Conservation (phyloP, 495 filamentous ascomycete genomes). For the Annulohypoxylon stygium region DNA sequence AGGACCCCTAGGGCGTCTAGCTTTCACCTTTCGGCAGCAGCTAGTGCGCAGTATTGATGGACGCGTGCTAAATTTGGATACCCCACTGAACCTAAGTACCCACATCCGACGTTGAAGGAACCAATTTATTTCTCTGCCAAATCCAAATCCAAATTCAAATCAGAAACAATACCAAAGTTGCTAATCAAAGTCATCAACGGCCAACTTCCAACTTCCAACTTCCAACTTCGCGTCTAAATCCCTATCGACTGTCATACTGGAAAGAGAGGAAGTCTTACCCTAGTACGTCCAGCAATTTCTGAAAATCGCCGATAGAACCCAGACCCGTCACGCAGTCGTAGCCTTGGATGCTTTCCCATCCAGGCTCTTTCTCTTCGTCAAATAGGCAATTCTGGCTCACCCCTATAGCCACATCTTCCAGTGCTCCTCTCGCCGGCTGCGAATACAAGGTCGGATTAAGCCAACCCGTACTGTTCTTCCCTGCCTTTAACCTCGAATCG, state of each 20-base stretch:
- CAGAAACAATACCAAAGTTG: too few species aligned
- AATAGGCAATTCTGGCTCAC: constrained; percentile 54
- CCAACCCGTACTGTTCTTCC: constrained; percentile 57
- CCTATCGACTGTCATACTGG: too few species aligned
- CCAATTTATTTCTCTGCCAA: too few species aligned
- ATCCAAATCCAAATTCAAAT: too few species aligned
- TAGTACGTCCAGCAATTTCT: constrained; percentile 49
- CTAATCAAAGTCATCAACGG: not conserved
- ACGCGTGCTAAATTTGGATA: constrained; percentile 26
- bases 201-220: not conserved
- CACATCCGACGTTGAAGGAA: too few species aligned
- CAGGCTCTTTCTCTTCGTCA: constrained; percentile 40
- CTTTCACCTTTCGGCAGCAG: not conserved
- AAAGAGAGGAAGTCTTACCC: constrained; percentile 4
- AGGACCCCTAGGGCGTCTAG: too few species aligned
- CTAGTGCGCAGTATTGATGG: not conserved
- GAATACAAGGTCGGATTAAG: constrained; percentile 56
- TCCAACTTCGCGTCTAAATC: not conserved
- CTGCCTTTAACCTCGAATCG: constrained; percentile 55
- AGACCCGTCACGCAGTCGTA: constrained; percentile 58
- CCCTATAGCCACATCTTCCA: constrained; percentile 54
- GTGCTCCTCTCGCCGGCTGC: constrained; percentile 38
- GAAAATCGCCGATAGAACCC: constrained; percentile 55
- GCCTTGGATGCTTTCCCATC: constrained; percentile 54
- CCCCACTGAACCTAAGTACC: constrained; percentile 5